Percentiles rank a stretch among this genome's conserved stretches.
These are phyloP conservation scores for Ganoderma multipileum DNA, from an alignment of 1,284 basidiomycete species.

Conservation along the genomic window DNA sequence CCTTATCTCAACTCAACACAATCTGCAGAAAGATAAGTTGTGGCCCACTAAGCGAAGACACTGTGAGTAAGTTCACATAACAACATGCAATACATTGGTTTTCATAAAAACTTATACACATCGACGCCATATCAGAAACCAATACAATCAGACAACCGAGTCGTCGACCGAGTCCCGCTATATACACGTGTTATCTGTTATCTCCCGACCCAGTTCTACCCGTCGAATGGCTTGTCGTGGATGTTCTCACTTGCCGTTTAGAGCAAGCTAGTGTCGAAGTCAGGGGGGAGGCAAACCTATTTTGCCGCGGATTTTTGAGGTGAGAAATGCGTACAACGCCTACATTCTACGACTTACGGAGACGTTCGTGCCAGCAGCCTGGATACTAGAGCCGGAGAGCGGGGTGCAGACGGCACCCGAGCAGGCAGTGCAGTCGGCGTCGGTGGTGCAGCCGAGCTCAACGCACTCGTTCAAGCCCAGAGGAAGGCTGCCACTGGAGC, in stretches of 20 bases:
- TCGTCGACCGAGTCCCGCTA: not conserved
- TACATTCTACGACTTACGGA: not conserved
- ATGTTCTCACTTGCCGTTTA: not conserved
- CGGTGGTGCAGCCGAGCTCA: conserved; percentile 5
- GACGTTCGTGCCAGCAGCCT: not conserved
- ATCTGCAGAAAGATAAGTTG: not conserved
- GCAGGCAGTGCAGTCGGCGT: conserved; percentile 6
- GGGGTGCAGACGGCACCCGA: conserved; percentile 1
- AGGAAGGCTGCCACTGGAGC: not conserved
- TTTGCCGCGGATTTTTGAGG: not conserved
- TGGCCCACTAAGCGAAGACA: not conserved
- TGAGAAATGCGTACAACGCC: not conserved
- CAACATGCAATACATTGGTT: not conserved
- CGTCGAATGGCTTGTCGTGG: not conserved
- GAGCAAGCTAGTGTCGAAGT: conserved; percentile 1
- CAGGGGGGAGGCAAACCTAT: conserved; percentile 1
- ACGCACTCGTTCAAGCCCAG: conserved; percentile 7
- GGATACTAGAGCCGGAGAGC: not conserved
- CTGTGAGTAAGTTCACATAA: not conserved
- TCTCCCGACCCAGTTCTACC: not conserved
- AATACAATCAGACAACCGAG: not conserved
- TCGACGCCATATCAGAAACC: not conserved
- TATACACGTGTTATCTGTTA: not conserved
- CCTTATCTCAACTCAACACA: not conserved
- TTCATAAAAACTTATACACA: not conserved